These are phyloP conservation scores for Phenoliferia sp. DNA, from an alignment of 1,284 basidiomycete genomes.

Conservation along the genomic window DNA sequence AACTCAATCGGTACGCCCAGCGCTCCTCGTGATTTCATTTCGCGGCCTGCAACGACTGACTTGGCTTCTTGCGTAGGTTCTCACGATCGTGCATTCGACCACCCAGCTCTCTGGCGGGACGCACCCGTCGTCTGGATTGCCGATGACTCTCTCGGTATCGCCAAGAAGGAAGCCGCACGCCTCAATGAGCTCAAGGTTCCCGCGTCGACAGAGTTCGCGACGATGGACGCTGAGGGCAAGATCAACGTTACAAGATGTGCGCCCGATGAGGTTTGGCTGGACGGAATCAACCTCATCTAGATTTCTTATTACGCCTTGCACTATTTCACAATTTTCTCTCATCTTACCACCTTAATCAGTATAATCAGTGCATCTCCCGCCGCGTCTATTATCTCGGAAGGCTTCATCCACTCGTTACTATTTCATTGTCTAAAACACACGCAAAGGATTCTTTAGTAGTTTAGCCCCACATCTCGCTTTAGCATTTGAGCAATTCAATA, in stretches of 20 bases:
- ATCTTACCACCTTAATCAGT: too few relatives aligned
- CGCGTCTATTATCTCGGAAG: too few relatives aligned
- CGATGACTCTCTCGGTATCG: conserved; percentile 44
- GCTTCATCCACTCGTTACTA: too few relatives aligned
- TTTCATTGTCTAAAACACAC: too few relatives aligned
- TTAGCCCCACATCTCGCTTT: too few relatives aligned
- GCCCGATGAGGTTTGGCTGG: conserved; percentile 7
- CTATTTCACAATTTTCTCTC: too few relatives aligned
- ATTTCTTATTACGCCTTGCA: too few relatives aligned
- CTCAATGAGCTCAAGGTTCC: conserved; percentile 42
- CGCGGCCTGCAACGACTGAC: background rate
- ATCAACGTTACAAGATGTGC: conserved; percentile 32
- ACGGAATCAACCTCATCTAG: conserved; percentile 1
- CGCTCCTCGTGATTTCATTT: background rate
- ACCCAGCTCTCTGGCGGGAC: conserved; percentile 26
- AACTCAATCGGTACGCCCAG: conserved; percentile 51
- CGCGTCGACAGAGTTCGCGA: conserved; percentile 41
- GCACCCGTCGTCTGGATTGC: conserved; percentile 45
- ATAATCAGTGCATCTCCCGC: too few relatives aligned
- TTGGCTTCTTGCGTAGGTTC: conserved; percentile 8
- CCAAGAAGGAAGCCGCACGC: conserved; percentile 40
- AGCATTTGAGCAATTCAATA: too few relatives aligned
- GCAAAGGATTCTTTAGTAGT: too few relatives aligned
- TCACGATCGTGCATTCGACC: conserved; percentile 34
- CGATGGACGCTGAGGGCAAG: conserved; percentile 43